These are phyloP conservation scores for Vanrija sp. DNA, from an alignment of 1,284 basidiomycete genomes.

Conservation along the genomic window DNA sequence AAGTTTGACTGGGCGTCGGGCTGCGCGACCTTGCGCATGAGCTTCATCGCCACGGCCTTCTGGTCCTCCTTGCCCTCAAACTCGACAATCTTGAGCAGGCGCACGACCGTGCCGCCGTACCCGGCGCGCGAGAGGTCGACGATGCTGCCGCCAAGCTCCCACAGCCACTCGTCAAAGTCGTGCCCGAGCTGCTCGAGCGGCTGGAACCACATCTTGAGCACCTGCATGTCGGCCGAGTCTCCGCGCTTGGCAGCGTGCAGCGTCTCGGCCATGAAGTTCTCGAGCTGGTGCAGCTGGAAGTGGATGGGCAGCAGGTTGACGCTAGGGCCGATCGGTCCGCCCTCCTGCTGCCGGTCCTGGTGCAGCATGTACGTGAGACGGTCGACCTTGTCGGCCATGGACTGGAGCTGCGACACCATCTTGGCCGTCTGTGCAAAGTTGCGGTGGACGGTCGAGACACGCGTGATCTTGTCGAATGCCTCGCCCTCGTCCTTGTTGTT, in stretches of 20 bases:
- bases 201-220: constrained; percentile 76
- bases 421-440: constrained; percentile 93
- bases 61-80: constrained; percentile 90
- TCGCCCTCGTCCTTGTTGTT: constrained; percentile 51
- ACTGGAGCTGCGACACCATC: constrained; percentile 86
- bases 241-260: constrained; percentile 86
- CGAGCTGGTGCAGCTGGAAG: constrained; percentile 81
- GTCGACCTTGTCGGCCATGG: constrained; percentile 81
- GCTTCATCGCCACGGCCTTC: constrained; percentile 86
- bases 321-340: constrained; percentile 73
- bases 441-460: constrained; percentile 90
- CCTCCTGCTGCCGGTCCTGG: constrained; percentile 58
- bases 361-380: constrained; percentile 73
- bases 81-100: constrained; percentile 89
- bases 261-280: constrained; percentile 87
- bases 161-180: constrained; percentile 82
- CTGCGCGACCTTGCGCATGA: constrained; percentile 88
- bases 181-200: constrained; percentile 76
- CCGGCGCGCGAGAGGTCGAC: constrained; percentile 77
- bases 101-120: constrained; percentile 78
- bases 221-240: constrained; percentile 57
- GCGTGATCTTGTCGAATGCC: constrained; percentile 84
- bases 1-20: constrained; percentile 84
- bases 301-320: constrained; percentile 86
- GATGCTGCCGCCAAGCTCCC: constrained; percentile 70